Evolutionary conservation across 192 early-diverging fungal genomes (phyloP).

Genomic region (Rhizophlyctis rosea): DNA sequence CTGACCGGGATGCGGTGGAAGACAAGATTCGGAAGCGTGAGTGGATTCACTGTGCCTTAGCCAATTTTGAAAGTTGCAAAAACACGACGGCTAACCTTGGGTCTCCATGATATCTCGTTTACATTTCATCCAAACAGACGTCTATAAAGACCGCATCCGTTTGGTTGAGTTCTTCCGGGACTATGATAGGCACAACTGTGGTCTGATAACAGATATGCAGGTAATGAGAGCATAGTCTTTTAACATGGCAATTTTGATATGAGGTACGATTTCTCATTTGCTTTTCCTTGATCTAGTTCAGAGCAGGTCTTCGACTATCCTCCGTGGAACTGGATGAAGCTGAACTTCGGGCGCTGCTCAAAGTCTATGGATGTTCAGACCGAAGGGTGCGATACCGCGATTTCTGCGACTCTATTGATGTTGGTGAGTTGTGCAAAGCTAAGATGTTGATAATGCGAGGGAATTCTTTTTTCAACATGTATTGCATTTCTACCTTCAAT

Average conservation of each 20-base stretch:
- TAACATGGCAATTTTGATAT: constrained; percentile 9
- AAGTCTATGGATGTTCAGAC: constrained; percentile 33
- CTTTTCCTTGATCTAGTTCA: no score
- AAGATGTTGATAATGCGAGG: no score
- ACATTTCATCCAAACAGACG: constrained; percentile 41
- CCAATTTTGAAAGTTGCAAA: no score
- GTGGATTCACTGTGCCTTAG: constrained; percentile 5
- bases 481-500: not conserved
- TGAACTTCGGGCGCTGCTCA: constrained; percentile 37
- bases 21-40: constrained; percentile 46
- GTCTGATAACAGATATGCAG: constrained; percentile 44
- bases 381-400: constrained; percentile 41
- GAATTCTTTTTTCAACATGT: not conserved
- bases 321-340: constrained; percentile 24
- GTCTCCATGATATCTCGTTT: no score
- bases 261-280: not conserved
- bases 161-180: constrained; percentile 55
- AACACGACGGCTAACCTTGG: no score
- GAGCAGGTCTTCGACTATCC: constrained; percentile 41
- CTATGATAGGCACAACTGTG: constrained; percentile 55
- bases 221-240: no score
- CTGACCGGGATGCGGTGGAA: constrained; percentile 37
- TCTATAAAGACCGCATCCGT: constrained; percentile 52
- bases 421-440: no score
- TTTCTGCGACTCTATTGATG: constrained; percentile 45